Evolutionary conservation across 225 moss, liverwort and hornwort genomes (phyloP).

Genomic region (Marchantia paleacea): DNA sequence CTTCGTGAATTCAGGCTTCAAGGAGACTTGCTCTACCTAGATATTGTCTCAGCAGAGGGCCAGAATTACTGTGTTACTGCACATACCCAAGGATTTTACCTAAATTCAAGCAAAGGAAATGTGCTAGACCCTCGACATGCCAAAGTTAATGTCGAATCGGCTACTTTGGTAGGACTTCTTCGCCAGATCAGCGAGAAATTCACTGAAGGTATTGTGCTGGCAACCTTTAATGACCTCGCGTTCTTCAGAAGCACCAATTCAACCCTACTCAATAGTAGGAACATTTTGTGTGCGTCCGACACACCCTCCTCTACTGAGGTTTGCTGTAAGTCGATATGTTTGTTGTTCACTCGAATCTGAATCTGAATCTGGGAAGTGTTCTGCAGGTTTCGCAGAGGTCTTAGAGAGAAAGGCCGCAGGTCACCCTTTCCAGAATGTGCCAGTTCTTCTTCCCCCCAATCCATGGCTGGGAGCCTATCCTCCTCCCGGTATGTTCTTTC

Average conservation of each 20-base stretch:
- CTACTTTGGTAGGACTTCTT: conserved; percentile 87
- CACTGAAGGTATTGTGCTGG: conserved; percentile 43
- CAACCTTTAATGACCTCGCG: not conserved
- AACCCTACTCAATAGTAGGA: no score
- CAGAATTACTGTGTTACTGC: conserved; percentile 65
- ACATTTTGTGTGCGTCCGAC: no score
- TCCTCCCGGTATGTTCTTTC: conserved; percentile 57
- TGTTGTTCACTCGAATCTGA: no score
- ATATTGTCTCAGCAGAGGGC: conserved; percentile 77
- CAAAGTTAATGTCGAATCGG: conserved; percentile 50
- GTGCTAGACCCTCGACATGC: conserved; percentile 57
- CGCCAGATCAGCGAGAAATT: conserved; percentile 71
- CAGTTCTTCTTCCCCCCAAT: conserved; percentile 86
- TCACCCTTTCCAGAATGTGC: conserved; percentile 95
- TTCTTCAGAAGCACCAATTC: no score
- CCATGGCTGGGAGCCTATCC: conserved; percentile 87
- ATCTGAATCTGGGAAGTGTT: not conserved
- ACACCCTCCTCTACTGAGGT: no score
- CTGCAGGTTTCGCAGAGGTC: conserved; percentile 75
- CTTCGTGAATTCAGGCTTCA: conserved; percentile 52
- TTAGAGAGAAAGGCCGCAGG: conserved; percentile 80
- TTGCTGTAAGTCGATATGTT: no score
- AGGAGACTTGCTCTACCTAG: conserved; percentile 86
- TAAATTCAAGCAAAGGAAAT: conserved; percentile 69
- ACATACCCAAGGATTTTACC: conserved; percentile 63